Percentiles rank a stretch among this genome's conserved stretches.
These are phyloP conservation scores for Carex parvula DNA, from an alignment of 176 grass and related monocot genomes.

Conservation along the genomic window DNA sequence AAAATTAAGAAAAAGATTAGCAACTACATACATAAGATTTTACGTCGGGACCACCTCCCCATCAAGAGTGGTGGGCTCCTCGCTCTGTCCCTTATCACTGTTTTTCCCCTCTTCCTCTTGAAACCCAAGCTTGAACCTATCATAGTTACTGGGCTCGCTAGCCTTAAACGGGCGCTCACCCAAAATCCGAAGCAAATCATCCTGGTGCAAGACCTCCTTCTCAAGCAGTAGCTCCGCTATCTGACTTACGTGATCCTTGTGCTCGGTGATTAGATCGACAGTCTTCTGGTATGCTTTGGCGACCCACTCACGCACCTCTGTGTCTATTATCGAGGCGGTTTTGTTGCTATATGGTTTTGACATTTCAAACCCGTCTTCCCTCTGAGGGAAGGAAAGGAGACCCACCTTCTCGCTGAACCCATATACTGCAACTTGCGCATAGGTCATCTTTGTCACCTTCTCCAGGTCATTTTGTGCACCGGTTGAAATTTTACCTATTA, in stretches of 20 bases:
- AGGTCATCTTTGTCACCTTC: slow-evolving; percentile 92
- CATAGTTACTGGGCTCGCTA: slow-evolving; percentile 57
- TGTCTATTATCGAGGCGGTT: slow-evolving; percentile 68
- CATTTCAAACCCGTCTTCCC: slow-evolving; percentile 57
- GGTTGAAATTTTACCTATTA: slow-evolving; percentile 76
- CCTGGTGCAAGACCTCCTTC: slow-evolving; percentile 89
- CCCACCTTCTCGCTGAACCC: slow-evolving; percentile 91
- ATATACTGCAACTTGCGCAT: slow-evolving; percentile 83
- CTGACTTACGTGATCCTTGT: slow-evolving; percentile 70
- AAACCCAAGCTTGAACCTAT: slow-evolving; percentile 78
- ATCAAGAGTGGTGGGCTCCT: slow-evolving; percentile 36
- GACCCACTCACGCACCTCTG: slow-evolving; percentile 83
- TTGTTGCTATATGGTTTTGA: slow-evolving; percentile 61
- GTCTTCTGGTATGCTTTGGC: slow-evolving; percentile 67
- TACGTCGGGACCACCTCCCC: slow-evolving; percentile 41
- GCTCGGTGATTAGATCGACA: slow-evolving; percentile 51
- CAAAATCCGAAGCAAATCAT: slow-evolving; percentile 65
- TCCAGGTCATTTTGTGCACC: slow-evolving; percentile 92
- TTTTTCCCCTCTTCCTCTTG: slow-evolving; percentile 36
- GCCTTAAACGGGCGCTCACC: slow-evolving; percentile 74
- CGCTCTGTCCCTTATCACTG: slow-evolving; percentile 33
- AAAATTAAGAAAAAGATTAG: neutral
- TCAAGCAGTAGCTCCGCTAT: slow-evolving; percentile 76
- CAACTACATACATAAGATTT: neutral
- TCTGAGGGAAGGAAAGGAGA: slow-evolving; percentile 83